Evolutionary conservation across 2,329 filamentous ascomycete genomes (phyloP), one percentile per base, ranked within the genome.

Genomic region (Graphilbum ipis-grandicollis): DNA sequence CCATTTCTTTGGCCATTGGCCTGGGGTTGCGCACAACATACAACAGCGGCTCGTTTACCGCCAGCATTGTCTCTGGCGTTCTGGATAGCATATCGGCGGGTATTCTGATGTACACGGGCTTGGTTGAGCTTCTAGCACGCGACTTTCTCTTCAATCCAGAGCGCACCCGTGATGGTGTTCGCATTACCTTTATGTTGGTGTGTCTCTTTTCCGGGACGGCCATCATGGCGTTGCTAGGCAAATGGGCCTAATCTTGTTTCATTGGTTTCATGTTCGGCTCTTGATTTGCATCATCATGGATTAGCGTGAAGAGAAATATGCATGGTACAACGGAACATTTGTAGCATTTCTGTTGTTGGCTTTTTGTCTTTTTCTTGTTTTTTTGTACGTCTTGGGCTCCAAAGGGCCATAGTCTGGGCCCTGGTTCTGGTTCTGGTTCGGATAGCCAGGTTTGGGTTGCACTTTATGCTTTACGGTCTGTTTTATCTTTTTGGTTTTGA

Each of bases 81-180:
- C 92, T 94, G 47, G 86, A 96, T 54, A 71, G 82, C 2, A 84
- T 94, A 48, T 85, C 78, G 31, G 84, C 84, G 2, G 88, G 88
- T 17, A 93, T 96, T 42, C 63, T 96, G 43, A 79, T 96, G 47
- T 96, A 94, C 58, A 94, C 88, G 0, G 86, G 84, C 6, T 63
- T 96, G n/a, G 84, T 96, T 9, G 88, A 96, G 62, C 65, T 96
- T 32, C 79, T 94, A 63, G 88, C 88, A 1, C 85, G 93, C 50
- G 88, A 96, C 56, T 94, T 94, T 60, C 84, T 96, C 79, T 94
- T 93, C 60, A 92, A 82, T 55, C 70, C 71, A 3, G 72, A 80
- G 46, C 93, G 93, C 82, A 74, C 79, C 39, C 72, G 72, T 34
- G 79, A 80, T 1, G 71, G 73, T 1, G 60, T 88, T 25, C 69